Percentiles rank a stretch among this genome's conserved stretches.
Conservation (phyloP, 2,329 filamentous ascomycete species). For the Trichoderma arundinaceum region DNA sequence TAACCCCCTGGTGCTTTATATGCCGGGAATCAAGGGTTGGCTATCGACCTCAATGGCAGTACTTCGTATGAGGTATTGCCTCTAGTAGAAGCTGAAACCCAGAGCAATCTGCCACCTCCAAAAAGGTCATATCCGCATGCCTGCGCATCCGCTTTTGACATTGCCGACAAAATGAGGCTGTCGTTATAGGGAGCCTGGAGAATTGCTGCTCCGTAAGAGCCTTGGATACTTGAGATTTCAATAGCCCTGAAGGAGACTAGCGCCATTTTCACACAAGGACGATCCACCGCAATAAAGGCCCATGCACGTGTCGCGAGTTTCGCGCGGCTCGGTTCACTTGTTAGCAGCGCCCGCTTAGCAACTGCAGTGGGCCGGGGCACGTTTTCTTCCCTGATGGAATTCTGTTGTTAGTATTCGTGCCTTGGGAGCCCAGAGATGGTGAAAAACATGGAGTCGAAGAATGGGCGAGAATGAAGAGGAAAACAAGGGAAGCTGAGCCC, state of each 20-base stretch:
- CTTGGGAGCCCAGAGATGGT: background rate
- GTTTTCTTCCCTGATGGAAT: background rate
- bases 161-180: slow-evolving; percentile 3
- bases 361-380: background rate
- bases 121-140: slow-evolving; percentile 8
- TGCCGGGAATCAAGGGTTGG: no score
- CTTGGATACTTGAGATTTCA: slow-evolving; percentile 4
- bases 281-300: slow-evolving; percentile 22
- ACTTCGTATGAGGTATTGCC: slow-evolving; percentile 11
- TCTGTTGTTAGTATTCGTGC: background rate
- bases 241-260: slow-evolving; percentile 4
- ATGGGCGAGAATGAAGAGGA: background rate
- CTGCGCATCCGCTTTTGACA: slow-evolving; percentile 16
- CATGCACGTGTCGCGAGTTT: slow-evolving; percentile 5
- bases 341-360: background rate
- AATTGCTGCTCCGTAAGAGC: background rate
- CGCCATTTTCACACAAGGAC: slow-evolving; percentile 1
- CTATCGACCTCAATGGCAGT: background rate
- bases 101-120: slow-evolving; percentile 13
- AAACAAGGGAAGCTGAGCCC: no score
- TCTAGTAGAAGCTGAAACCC: background rate
- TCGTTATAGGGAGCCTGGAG: slow-evolving; percentile 1
- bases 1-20: background rate
- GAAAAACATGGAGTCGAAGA: background rate
- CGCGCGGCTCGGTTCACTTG: slow-evolving; percentile 4